phyloP scores from a whole-genome alignment of 164 flowering plant species.

The Cinnamomum chago region DNA sequence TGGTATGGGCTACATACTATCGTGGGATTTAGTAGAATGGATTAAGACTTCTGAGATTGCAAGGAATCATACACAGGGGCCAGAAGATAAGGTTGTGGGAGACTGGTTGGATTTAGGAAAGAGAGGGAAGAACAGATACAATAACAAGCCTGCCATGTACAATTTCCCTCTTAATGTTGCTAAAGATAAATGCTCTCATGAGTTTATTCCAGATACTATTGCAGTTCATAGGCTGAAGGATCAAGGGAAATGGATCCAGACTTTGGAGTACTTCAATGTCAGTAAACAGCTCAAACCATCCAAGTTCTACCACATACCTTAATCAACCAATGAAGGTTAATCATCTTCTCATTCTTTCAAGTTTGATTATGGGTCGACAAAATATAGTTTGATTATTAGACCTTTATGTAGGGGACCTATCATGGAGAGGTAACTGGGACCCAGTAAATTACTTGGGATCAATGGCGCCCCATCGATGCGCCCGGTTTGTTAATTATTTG shows the following conservation, averaged over 20 bases:
- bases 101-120: conserved; percentile 6
- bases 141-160: conserved; percentile 17
- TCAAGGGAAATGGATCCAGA: conserved; percentile 18
- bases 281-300: conserved; percentile 13
- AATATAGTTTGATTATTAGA: too few species aligned
- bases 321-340: too few species aligned
- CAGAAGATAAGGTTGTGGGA: conserved; percentile 10
- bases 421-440: too few species aligned
- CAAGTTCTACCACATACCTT: conserved; percentile 10
- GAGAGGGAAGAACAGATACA: conserved; percentile 13
- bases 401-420: too few species aligned
- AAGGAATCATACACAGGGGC: conserved; percentile 6
- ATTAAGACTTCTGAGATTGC: conserved; percentile 6
- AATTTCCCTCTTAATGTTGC: conserved; percentile 13
- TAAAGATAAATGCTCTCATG: conserved; percentile 13
- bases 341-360: too few species aligned
- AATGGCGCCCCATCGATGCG: too few species aligned
- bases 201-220: conserved; percentile 17
- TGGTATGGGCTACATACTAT: conserved; percentile 15
- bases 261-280: conserved; percentile 21
- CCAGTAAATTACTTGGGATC: too few species aligned
- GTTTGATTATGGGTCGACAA: too few species aligned
- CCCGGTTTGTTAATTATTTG: too few species aligned
- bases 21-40: conserved; percentile 20
- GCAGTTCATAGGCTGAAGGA: conserved; percentile 24